phyloP scores from a whole-genome alignment of 306 rosid genomes.

The Medicago arabica region DNA sequence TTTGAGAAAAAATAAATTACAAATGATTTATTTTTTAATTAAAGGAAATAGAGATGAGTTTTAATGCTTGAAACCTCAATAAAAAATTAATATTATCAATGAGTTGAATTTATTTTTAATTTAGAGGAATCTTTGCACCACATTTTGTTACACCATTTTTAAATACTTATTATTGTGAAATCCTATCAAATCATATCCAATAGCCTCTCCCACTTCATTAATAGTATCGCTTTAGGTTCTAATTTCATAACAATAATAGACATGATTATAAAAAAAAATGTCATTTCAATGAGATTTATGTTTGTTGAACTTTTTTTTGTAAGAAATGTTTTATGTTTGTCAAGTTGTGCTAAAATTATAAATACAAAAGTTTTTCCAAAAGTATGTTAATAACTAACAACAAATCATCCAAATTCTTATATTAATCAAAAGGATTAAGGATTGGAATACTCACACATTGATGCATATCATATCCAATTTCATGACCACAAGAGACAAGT shows the following conservation, averaged over 20 bases:
- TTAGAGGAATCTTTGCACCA: neutral
- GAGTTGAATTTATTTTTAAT: neutral
- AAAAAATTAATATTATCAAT: too few relatives aligned
- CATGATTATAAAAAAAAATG: neutral
- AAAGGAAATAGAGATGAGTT: neutral
- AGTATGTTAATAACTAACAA: too few relatives aligned
- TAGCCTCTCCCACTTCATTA: neutral
- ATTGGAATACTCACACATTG: constrained; percentile 59
- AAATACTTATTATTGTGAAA: neutral
- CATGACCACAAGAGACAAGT: constrained; percentile 64
- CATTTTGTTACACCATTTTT: neutral
- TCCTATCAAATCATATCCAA: neutral
- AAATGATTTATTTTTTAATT: neutral
- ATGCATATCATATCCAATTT: constrained; percentile 62
- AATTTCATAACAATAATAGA: neutral
- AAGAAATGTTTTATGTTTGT: too few relatives aligned
- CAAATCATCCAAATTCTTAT: neutral
- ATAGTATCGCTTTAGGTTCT: neutral
- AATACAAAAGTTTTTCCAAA: neutral
- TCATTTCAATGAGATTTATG: neutral
- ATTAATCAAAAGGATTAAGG: neutral
- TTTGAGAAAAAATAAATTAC: neutral
- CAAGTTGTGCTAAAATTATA: neutral
- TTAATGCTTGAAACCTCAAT: too few relatives aligned
- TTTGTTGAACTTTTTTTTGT: too few relatives aligned